Evolutionary conservation across 129 eudicot species (phyloP), one percentile per base, ranked within the genome.

Genomic region (Centaurea solstitialis): DNA sequence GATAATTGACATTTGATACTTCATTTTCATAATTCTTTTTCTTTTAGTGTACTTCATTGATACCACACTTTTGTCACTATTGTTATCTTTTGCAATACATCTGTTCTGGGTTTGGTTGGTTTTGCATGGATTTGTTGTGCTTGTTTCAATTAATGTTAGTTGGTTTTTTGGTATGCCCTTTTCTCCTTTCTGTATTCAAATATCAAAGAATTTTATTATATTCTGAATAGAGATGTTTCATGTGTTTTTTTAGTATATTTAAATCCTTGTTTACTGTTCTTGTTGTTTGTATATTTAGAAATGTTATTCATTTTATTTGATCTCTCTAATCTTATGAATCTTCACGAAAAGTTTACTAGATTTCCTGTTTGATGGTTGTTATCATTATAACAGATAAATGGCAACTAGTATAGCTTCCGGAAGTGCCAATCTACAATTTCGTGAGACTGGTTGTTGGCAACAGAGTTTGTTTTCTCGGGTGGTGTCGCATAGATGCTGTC

Each of bases 331-430:
- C 21, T 67, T 37, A 11, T 50, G 41, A 50, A 33, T 33, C 37
- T 33, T 33, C 37, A 33, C 4, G 37, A 33, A 33, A 2, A 33
- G 37, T 33, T 33, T 0, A 33, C 37, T 0, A 0, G 37, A 33
- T 33, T 1, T 76, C 3, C 61, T 70, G 72, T 59, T 59, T 80
- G 53, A 73, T 73, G 43, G 26, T 66, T 33, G 47, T 66, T 74
- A 20, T 74, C 74, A 22, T 45, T 71, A 26, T 72, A 69, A 78
- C 84, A 87, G 86, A 81, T 69, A 71, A 64, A 95, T 95, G 99
- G 84, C 99, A 37, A 82, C 91, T 35, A 80, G 89, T 72, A 69
- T 91, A 75, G 97, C 93, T 79, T 78, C 89, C 13, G 85, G 93
- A 84, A 88, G 86, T 72, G 92, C 86, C 69, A 77, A 66, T 68